Evolutionary conservation across 768 basidiomycete species (phyloP).

Genomic region (Hericium rajendrae): DNA sequence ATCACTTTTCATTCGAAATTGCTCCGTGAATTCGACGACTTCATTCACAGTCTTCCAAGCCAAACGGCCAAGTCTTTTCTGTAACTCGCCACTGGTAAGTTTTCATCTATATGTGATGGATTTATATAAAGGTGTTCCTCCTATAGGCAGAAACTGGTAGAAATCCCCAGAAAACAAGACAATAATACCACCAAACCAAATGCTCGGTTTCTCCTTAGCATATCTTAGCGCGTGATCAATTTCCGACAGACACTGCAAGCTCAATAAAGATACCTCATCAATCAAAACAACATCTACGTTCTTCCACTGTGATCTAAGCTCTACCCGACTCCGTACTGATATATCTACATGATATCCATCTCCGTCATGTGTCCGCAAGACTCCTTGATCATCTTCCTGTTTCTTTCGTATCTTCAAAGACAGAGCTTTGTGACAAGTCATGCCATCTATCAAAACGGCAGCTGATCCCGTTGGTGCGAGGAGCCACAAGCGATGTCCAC

Average conservation of each 20-base stretch:
- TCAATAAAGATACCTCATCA: conserved; percentile 23
- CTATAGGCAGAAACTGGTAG: conserved; percentile 24
- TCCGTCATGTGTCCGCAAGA: neutral
- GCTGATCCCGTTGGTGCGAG: conserved; percentile 25
- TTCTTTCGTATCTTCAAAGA: conserved; percentile 10
- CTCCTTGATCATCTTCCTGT: conserved; percentile 9
- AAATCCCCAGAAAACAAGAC: conserved; percentile 27
- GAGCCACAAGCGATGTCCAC: conserved; percentile 15
- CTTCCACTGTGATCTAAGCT: conserved; percentile 18
- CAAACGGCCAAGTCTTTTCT: no score
- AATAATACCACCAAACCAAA: conserved; percentile 22
- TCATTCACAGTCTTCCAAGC: no score
- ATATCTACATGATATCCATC: conserved; percentile 11
- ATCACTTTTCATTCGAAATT: no score
- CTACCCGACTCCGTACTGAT: conserved; percentile 5
- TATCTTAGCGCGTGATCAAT: conserved; percentile 21
- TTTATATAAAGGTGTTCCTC: conserved; percentile 19
- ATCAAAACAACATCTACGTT: conserved; percentile 19
- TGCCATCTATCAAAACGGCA: conserved; percentile 21
- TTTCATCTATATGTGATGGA: conserved; percentile 9
- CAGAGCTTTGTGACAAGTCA: conserved; percentile 20
- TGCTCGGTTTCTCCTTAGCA: conserved; percentile 11
- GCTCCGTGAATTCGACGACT: no score
- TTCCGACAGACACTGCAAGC: conserved; percentile 11
- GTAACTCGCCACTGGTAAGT: no score